Conservation (phyloP, 2,329 filamentous ascomycete species). For the Chaetomium strumarium region DNA sequence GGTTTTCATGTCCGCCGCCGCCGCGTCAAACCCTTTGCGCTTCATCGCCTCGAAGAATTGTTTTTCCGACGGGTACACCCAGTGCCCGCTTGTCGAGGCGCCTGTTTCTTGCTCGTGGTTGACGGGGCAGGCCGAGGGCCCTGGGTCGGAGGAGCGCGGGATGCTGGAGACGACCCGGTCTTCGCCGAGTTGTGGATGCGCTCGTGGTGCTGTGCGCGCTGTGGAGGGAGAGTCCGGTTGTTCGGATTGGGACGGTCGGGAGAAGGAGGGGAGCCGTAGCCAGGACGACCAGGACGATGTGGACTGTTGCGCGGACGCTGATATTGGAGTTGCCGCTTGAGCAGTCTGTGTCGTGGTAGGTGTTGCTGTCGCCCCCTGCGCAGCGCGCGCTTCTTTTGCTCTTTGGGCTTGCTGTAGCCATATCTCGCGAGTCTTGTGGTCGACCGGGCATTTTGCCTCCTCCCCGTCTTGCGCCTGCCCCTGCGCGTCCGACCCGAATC, state of each 20-base stretch:
- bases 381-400: slow-evolving; percentile 32
- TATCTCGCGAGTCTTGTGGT: slow-evolving; percentile 79
- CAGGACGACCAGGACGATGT: slow-evolving; percentile 24
- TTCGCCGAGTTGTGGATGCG: slow-evolving; percentile 42
- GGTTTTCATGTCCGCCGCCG: slow-evolving; percentile 73
- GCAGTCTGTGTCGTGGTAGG: slow-evolving; percentile 7
- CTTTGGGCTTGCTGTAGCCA: slow-evolving; percentile 67
- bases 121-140: slow-evolving; percentile 34
- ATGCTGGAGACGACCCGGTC: slow-evolving; percentile 69
- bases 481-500: slow-evolving; percentile 6
- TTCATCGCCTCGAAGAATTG: slow-evolving; percentile 98
- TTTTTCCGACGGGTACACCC: slow-evolving; percentile 93
- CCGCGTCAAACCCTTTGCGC: slow-evolving; percentile 76
- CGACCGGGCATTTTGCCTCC: slow-evolving; percentile 67
- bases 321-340: slow-evolving; percentile 27
- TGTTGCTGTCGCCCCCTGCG: slow-evolving; percentile 29
- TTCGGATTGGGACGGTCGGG: slow-evolving; percentile 20
- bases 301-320: neutral
- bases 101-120: slow-evolving; percentile 78
- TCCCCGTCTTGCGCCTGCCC: slow-evolving; percentile 14
- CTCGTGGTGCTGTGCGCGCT: slow-evolving; percentile 8
- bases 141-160: slow-evolving; percentile 51
- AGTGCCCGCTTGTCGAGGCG: slow-evolving; percentile 67
- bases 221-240: slow-evolving; percentile 13
- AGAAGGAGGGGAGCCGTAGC: slow-evolving; percentile 20